These are phyloP conservation scores for Cardamine occulta DNA, from an alignment of 345 rosid genomes.

Conservation along the genomic window DNA sequence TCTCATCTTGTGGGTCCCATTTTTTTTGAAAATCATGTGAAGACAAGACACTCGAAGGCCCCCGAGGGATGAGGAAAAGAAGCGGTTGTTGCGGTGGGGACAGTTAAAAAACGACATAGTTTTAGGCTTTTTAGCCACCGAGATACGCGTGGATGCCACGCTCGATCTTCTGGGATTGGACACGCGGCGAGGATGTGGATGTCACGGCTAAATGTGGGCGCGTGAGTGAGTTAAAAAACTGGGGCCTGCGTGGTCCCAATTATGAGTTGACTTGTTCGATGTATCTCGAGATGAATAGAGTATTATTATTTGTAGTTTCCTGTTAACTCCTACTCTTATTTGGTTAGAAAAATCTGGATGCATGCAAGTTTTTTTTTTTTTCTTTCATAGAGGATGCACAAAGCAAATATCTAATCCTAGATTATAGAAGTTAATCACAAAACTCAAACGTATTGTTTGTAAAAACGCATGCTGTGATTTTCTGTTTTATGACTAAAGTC, in stretches of 20 bases:
- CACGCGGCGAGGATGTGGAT: background rate
- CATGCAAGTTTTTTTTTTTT: background rate
- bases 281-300: background rate
- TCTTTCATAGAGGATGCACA: too few species aligned
- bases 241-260: background rate
- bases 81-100: background rate
- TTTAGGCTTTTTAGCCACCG: background rate
- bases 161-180: background rate
- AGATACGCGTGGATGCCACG: constrained; percentile 11
- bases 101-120: background rate
- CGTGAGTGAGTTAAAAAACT: constrained; percentile 1
- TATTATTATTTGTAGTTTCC: too few species aligned
- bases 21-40: background rate
- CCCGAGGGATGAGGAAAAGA: constrained; percentile 29
- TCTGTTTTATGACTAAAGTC: too few species aligned
- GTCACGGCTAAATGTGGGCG: constrained; percentile 6
- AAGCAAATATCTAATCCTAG: too few species aligned
- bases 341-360: background rate
- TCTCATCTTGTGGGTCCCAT: constrained; percentile 18
- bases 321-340: too few species aligned
- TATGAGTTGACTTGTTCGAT: background rate
- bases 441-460: too few species aligned
- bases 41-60: constrained; percentile 32
- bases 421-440: too few species aligned
- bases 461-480: too few species aligned